A percentile compares a stretch with the other conserved stretches of the same genome.
Conservation (phyloP, 2,329 filamentous ascomycete genomes). For the Shiraia sp. region DNA sequence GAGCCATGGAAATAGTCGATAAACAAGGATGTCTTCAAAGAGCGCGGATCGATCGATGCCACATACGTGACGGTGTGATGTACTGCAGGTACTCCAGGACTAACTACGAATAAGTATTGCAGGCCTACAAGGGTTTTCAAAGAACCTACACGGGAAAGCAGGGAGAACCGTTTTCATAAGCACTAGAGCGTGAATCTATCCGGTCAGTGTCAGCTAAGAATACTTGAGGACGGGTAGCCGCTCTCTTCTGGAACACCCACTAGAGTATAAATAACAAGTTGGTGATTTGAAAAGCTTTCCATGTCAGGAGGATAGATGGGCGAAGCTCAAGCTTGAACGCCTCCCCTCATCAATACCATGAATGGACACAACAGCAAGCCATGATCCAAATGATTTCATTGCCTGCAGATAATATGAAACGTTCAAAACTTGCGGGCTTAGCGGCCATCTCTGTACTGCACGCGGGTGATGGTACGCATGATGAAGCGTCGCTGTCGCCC, state of each 20-base stretch:
- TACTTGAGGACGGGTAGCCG: constrained; percentile 16
- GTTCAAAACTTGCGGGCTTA: constrained; percentile 14
- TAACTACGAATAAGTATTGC: constrained; percentile 35
- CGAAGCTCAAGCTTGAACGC: constrained; percentile 10
- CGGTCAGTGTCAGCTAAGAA: constrained; percentile 34
- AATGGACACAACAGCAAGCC: constrained; percentile 4
- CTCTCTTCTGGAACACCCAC: constrained; percentile 35
- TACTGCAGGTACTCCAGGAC: constrained; percentile 33
- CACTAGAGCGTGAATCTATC: constrained; percentile 32
- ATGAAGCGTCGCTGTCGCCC: constrained; percentile 26
- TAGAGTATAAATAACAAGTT: constrained; percentile 35
- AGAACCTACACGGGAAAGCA: constrained; percentile 37
- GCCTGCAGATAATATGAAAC: constrained; percentile 18
- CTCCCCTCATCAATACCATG: constrained; percentile 5
- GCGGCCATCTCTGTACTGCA: constrained; percentile 7
- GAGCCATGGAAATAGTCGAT: constrained; percentile 34
- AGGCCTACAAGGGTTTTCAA: constrained; percentile 34
- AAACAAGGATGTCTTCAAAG: constrained; percentile 13
- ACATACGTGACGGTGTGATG: constrained; percentile 28
- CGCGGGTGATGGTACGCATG: constrained; percentile 17
- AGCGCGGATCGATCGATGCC: constrained; percentile 25
- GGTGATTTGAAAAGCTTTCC: constrained; percentile 16
- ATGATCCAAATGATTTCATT: constrained; percentile 11
- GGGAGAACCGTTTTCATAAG: constrained; percentile 41
- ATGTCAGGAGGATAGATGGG: constrained; percentile 24